These are phyloP conservation scores for Nigrospora sphaerica DNA, from an alignment of 2,329 filamentous ascomycete species.

Conservation along the genomic window DNA sequence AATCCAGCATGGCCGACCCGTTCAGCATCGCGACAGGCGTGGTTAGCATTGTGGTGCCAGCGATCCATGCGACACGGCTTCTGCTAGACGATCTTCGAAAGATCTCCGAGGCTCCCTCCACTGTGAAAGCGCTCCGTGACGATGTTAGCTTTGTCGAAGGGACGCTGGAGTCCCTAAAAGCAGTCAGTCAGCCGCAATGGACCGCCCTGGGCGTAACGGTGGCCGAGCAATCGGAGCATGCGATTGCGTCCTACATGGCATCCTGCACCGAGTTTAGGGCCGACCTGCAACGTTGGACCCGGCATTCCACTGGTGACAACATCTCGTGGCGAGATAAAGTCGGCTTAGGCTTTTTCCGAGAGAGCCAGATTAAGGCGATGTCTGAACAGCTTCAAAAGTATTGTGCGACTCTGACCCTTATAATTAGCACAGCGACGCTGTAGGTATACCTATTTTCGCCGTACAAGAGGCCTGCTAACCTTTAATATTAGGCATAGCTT, in stretches of 20 bases:
- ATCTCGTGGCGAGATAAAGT: background rate
- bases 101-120: background rate
- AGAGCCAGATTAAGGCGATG: background rate
- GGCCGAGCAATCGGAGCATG: background rate
- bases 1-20: background rate
- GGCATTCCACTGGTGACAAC: background rate
- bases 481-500: background rate
- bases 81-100: background rate
- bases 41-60: background rate
- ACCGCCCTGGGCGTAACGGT: background rate
- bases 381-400: background rate
- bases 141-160: background rate
- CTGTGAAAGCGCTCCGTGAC: background rate
- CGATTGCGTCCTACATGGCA: background rate
- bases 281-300: background rate
- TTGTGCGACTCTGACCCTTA: background rate
- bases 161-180: background rate
- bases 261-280: background rate
- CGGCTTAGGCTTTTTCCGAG: background rate
- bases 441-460: background rate
- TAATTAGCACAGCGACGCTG: background rate
- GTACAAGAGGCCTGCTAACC: background rate
- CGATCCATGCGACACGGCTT: background rate
- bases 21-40: background rate
- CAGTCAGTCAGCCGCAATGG: background rate